A percentile compares a stretch with the other conserved stretches of the same genome.
phyloP scores from a whole-genome alignment of 306 rosid species.

The Cicer yamashitae region DNA sequence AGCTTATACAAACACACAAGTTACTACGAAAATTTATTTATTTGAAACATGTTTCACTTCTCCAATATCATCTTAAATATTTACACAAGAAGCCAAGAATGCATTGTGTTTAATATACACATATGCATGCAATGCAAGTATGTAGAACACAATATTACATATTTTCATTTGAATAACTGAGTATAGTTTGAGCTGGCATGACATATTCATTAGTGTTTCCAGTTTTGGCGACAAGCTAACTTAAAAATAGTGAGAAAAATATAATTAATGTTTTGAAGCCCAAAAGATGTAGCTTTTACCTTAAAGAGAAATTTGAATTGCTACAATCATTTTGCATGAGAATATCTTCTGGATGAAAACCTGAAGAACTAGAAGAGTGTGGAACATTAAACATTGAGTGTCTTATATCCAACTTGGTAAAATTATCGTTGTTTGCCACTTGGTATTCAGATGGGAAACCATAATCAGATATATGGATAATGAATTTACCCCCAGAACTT shows the following conservation, averaged over 20 bases:
- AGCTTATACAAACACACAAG: conserved; percentile 21
- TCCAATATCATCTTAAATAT: conserved; percentile 22
- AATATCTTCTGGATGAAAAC: conserved; percentile 50
- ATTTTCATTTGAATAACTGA: conserved; percentile 13
- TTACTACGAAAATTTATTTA: conserved; percentile 18
- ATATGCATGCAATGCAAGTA: background rate
- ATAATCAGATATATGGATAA: conserved; percentile 57
- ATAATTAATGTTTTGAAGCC: conserved; percentile 8
- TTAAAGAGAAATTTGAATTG: conserved; percentile 62
- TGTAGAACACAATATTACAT: conserved; percentile 14
- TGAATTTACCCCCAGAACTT: conserved; percentile 54
- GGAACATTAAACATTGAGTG: conserved; percentile 46
- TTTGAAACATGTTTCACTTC: conserved; percentile 9
- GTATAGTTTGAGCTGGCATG: conserved; percentile 15
- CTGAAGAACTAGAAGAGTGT: conserved; percentile 54
- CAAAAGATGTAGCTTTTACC: conserved; percentile 53
- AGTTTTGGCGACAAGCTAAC: conserved; percentile 2
- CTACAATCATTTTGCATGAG: conserved; percentile 46
- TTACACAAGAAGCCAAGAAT: conserved; percentile 22
- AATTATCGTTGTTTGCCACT: conserved; percentile 46
- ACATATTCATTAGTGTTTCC: conserved; percentile 20
- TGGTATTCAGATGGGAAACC: conserved; percentile 53
- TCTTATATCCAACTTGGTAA: conserved; percentile 44
- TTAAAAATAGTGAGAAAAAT: conserved; percentile 10
- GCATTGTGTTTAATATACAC: background rate